A percentile compares a stretch with the other conserved stretches of the same genome.
phyloP scores from a whole-genome alignment of 192 early-diverging fungal genomes.

The Helicostylum pulchrum region DNA sequence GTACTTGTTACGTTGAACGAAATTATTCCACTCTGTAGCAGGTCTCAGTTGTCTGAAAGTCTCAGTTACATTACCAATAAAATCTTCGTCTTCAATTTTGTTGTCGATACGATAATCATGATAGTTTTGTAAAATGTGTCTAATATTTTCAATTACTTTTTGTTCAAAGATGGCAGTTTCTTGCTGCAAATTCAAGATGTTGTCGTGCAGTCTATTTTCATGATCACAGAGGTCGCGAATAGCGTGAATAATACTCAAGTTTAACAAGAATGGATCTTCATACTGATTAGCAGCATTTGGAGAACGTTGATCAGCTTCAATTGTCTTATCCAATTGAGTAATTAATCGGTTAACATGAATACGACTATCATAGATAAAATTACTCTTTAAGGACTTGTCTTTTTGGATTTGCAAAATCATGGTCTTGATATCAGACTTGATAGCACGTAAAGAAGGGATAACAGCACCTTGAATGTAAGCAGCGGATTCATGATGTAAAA shows the following conservation, averaged over 20 bases:
- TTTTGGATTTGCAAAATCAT: constrained; percentile 13
- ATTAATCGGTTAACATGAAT: constrained; percentile 16
- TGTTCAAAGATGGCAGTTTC: constrained; percentile 29
- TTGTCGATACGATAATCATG: constrained; percentile 23
- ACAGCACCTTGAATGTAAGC: constrained; percentile 17
- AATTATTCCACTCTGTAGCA: constrained; percentile 42
- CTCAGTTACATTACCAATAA: constrained; percentile 18
- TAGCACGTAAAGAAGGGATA: constrained; percentile 16
- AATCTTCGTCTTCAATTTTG: constrained; percentile 18
- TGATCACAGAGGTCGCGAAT: constrained; percentile 18
- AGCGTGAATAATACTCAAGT: constrained; percentile 16
- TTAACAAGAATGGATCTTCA: constrained; percentile 25
- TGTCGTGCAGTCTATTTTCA: constrained; percentile 35
- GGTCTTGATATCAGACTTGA: constrained; percentile 26
- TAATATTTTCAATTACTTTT: constrained; percentile 21
- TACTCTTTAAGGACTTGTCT: constrained; percentile 21
- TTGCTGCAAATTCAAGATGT: constrained; percentile 28
- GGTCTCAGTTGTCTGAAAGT: constrained; percentile 35
- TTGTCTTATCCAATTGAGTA: constrained; percentile 13
- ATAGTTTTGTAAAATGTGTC: constrained; percentile 15
- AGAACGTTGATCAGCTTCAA: neutral
- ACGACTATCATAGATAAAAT: constrained; percentile 20
- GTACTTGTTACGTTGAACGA: constrained; percentile 35
- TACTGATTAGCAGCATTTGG: constrained; percentile 7
- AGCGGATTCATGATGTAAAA: constrained; percentile 23